Percentiles rank a stretch among this genome's conserved stretches.
Evolutionary conservation across 2,329 filamentous ascomycete genomes (phyloP).

Genomic region (Botrytis sinoallii): DNA sequence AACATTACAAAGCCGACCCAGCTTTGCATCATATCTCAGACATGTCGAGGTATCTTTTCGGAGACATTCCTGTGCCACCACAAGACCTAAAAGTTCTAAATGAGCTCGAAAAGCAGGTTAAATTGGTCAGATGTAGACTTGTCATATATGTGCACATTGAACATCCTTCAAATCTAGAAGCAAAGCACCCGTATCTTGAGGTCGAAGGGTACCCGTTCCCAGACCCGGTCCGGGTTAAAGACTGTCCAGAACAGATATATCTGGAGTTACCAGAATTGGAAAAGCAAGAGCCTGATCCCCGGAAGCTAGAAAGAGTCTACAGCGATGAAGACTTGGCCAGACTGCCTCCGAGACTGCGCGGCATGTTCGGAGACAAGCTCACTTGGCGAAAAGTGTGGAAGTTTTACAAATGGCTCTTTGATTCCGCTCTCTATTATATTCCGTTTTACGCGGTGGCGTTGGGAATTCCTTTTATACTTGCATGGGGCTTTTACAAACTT

Average conservation of each 20-base stretch:
- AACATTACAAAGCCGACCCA: background rate
- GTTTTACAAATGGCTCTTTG: background rate
- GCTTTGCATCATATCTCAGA: background rate
- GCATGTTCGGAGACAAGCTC: background rate
- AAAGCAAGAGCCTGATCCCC: background rate
- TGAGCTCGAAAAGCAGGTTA: background rate
- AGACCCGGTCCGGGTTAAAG: accelerated
- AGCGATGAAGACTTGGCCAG: background rate
- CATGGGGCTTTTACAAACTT: background rate
- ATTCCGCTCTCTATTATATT: background rate
- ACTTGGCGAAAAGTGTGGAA: background rate
- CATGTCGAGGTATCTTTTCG: background rate
- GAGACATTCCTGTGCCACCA: background rate
- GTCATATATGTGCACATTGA: background rate
- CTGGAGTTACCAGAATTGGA: background rate
- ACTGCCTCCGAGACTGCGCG: background rate
- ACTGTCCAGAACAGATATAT: background rate
- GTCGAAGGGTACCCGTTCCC: background rate
- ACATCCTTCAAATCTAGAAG: background rate
- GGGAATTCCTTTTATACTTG: background rate
- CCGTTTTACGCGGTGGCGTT: background rate
- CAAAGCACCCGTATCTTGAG: background rate
- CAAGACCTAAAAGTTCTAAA: background rate
- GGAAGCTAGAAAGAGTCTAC: background rate
- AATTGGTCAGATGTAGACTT: background rate